A percentile compares a stretch with the other conserved stretches of the same genome.
These are phyloP conservation scores for Neurospora sp. DNA, from an alignment of 2,329 filamentous ascomycete genomes.

Conservation along the genomic window DNA sequence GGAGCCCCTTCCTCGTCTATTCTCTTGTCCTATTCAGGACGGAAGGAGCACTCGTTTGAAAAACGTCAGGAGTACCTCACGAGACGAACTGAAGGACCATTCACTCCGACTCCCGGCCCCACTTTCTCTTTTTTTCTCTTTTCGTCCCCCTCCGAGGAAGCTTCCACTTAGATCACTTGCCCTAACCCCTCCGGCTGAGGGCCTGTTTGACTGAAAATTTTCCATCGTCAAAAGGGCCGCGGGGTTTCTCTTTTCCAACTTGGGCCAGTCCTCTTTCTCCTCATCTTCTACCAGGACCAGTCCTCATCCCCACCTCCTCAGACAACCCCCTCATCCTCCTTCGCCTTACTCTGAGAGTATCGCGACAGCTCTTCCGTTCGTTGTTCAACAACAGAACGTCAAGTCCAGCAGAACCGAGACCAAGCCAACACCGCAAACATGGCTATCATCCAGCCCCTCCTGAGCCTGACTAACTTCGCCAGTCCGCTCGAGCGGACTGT, in stretches of 20 bases:
- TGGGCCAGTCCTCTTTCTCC: background rate
- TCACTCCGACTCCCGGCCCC: background rate
- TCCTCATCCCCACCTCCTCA: background rate
- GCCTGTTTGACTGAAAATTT: background rate
- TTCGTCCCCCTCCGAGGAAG: background rate
- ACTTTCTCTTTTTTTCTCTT: background rate
- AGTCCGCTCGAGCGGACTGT: slow-evolving; percentile 53
- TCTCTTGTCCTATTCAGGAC: background rate
- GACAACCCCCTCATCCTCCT: background rate
- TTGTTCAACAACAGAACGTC: background rate
- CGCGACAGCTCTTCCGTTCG: background rate
- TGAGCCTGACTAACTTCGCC: slow-evolving; percentile 51
- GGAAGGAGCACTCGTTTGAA: background rate
- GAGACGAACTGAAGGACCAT: background rate
- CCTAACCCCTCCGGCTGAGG: background rate
- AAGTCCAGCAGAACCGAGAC: background rate
- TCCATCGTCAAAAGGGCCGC: background rate
- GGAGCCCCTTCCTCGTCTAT: background rate
- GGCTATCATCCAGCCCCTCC: slow-evolving; percentile 34
- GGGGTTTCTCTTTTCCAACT: background rate
- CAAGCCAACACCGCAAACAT: slow-evolving; percentile 15
- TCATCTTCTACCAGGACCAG: background rate
- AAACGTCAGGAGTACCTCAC: background rate
- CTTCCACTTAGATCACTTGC: background rate
- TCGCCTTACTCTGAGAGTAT: background rate